Evolutionary conservation across 1,284 basidiomycete species (phyloP), one percentile per base, ranked within the genome.

Genomic region (Sporisorium exsertum): DNA sequence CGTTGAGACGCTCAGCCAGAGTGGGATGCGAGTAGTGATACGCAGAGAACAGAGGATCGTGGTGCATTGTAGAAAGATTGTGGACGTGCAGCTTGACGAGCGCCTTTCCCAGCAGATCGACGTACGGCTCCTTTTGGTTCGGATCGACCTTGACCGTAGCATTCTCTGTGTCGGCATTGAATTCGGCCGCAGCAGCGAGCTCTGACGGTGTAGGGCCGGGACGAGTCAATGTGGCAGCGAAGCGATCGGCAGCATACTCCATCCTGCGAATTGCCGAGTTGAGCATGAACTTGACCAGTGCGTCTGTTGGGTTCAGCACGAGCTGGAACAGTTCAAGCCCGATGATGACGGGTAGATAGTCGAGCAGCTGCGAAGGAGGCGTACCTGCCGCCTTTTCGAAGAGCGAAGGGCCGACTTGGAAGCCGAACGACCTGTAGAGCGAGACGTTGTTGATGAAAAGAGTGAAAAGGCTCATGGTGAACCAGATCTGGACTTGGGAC

Each of bases 391-490:
- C 67, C 54, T 78, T 78, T 43, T 72, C 65, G 22, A 72, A n/a
- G 0, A 71, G 62, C 7, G 66, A 75, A 6, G 69, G 67, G 0
- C 64, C 75, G 29, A 78, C 62, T 13, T 73, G 59, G 88, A 97
- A 97, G 82, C 93, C 94, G 86, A 98, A 98, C 0, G 94, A 90
- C 26, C 89, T 87, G 61, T 96, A 91, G 67, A 98, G 88, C 47
- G 93, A 81, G 29, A 65, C 64, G 35, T 96, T 94, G 77, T 92
- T 91, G 77, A 97, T 90, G 89, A 97, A 97, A 2, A 95, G 91
- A 9, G 93, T 93, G 90, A 97, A 97, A 72, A 94, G 88, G 7
- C 91, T 90, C 65, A 98, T 90, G 78, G 94, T 93, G 73, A 92
- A 89, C 85, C 95, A 91, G 70, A 95, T 89, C 87, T 97, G 94